Evolutionary conservation across 2,329 filamentous ascomycete species (phyloP), one percentile per base, ranked within the genome.

Genomic region (Penicillium sp.): DNA sequence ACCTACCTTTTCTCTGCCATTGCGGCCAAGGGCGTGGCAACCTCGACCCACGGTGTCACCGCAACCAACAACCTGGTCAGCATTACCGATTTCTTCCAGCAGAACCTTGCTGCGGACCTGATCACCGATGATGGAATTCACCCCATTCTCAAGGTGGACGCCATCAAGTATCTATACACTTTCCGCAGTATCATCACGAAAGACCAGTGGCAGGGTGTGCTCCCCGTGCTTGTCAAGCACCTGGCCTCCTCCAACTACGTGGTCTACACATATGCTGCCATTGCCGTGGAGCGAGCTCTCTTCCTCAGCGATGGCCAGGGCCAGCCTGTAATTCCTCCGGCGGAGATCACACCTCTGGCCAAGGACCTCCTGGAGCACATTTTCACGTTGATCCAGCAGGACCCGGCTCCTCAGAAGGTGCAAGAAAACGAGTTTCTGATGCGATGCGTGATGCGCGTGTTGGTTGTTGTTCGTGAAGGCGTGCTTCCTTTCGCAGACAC

Each of bases 361-460:
- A 92, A 91, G 70, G 91, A 96, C 61, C 83, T 99, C 2, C 78
- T 97, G 17, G 83, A 90, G 47, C 93, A 97, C 67, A 80, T 99
- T 10, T 97, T 99, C 80, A 87, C 87, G 58, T 81, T 99, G 46
- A 91, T 99, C 59, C 89, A 95, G 68, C 90, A 89, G 68, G 88
- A 96, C 63, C 80, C 82, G 3, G 87, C 89, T 9, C 88, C 95
- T 1, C 85, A 93, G 59, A 99, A 97, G 79, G 86, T 99, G 55
- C 94, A 99, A 68, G 94, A 99, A 74, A 99, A 99, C 68, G 94
- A 99, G 69, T 99, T 97, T 71, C 73, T 99, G 67, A 97, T 99
- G 92, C 90, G 91, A 64, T 99, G 94, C 66, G 91, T 97, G 50
- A 99, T 99, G 94, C 85, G 94, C 63, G 93, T 99, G 10, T 80